Percentiles rank a stretch among this genome's conserved stretches.
Evolutionary conservation across 805 yeast genomes (phyloP).

Genomic region (Lachancea sp.): DNA sequence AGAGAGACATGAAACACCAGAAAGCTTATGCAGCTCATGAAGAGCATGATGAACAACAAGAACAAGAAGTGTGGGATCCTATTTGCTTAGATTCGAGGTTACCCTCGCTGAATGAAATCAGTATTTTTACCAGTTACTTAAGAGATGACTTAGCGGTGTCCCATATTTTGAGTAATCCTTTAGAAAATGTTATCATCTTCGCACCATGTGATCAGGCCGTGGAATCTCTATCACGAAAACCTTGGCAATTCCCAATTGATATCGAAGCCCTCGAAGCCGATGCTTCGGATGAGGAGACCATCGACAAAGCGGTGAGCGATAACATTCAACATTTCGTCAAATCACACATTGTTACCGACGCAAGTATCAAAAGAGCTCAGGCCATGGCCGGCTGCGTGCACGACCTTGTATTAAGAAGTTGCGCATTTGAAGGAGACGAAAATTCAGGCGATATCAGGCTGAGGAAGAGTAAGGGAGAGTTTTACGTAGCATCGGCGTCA

Average conservation of each 20-base stretch:
- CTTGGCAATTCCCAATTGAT: slow-evolving; percentile 73
- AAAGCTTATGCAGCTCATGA: neutral
- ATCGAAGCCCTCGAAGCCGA: slow-evolving; percentile 29
- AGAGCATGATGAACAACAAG: neutral
- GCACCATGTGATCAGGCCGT: slow-evolving; percentile 70
- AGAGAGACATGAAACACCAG: slow-evolving; percentile 4
- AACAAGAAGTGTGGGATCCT: slow-evolving; percentile 1
- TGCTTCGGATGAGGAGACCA: slow-evolving; percentile 34
- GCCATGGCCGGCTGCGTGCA: slow-evolving; percentile 4
- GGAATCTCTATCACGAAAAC: slow-evolving; percentile 45
- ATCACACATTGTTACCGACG: slow-evolving; percentile 48
- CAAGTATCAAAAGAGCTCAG: slow-evolving; percentile 7
- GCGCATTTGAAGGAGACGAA: slow-evolving; percentile 18
- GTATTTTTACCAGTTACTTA: slow-evolving; percentile 64
- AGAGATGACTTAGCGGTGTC: slow-evolving; percentile 53
- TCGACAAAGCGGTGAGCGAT: slow-evolving; percentile 42
- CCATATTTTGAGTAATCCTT: slow-evolving; percentile 40
- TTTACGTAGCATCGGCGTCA: slow-evolving; percentile 33
- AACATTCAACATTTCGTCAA: slow-evolving; percentile 56
- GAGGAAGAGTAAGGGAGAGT: slow-evolving; percentile 33
- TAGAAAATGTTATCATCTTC: slow-evolving; percentile 45
- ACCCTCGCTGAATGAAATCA: slow-evolving; percentile 36
- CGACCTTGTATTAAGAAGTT: slow-evolving; percentile 20
- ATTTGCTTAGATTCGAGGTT: slow-evolving; percentile 27
- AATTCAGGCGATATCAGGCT: slow-evolving; percentile 35